Evolutionary conservation across 495 filamentous ascomycete species (phyloP).

Genomic region (Hyaloscypha variabilis): DNA sequence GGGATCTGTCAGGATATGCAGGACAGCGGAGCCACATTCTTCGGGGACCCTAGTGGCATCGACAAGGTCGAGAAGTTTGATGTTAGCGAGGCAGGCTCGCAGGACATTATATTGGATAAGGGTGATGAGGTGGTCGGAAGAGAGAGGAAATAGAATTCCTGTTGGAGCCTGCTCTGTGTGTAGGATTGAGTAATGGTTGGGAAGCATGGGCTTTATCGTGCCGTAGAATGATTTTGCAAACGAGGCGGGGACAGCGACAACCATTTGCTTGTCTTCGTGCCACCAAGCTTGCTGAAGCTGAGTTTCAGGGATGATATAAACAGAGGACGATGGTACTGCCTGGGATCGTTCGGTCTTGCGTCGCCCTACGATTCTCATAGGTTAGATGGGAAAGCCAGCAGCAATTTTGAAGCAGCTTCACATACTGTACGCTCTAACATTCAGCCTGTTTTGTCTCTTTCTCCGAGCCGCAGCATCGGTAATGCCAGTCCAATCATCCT

Average conservation of each 20-base stretch:
- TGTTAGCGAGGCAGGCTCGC: constrained; percentile 42
- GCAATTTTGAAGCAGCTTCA: constrained; percentile 12
- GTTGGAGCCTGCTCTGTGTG: constrained; percentile 23
- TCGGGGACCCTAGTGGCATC: constrained; percentile 27
- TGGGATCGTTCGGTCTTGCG: constrained; percentile 10
- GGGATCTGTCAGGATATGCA: constrained; percentile 36
- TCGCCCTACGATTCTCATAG: not conserved
- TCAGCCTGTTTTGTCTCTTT: constrained; percentile 42
- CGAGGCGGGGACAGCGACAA: constrained; percentile 14
- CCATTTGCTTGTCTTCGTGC: constrained; percentile 21
- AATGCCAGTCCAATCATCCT: constrained; percentile 48
- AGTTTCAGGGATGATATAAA: constrained; percentile 6
- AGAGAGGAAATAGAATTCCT: constrained; percentile 41
- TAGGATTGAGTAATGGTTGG: constrained; percentile 32
- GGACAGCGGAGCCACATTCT: constrained; percentile 33
- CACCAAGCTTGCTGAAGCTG: constrained; percentile 10
- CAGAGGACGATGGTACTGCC: constrained; percentile 3
- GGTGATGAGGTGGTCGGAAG: constrained; percentile 44
- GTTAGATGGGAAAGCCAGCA: not conserved
- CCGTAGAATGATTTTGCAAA: constrained; percentile 7
- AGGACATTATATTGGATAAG: constrained; percentile 49
- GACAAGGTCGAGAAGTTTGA: constrained; percentile 33
- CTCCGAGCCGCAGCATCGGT: constrained; percentile 35
- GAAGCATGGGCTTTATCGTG: constrained; percentile 18
- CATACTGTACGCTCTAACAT: constrained; percentile 46